Evolutionary conservation across 495 filamentous ascomycete genomes (phyloP), one percentile per base, ranked within the genome.

Genomic region (Lophiotrema nucula): DNA sequence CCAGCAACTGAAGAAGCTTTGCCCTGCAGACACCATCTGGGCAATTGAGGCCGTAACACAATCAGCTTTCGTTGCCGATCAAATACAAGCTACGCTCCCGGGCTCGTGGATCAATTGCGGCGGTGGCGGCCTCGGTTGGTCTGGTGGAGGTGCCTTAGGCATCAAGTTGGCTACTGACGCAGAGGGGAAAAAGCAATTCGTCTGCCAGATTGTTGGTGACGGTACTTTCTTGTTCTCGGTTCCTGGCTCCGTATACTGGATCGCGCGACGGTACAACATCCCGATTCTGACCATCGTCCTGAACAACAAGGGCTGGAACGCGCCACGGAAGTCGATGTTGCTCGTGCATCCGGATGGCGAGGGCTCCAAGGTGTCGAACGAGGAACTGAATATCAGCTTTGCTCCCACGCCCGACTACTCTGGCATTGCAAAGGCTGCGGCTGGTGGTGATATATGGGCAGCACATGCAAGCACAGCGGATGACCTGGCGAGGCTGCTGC

Each of bases 41-140:
- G 85, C 86, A 3, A 78, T 96, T 53, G 92, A 97, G 74, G 85
- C 92, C 1, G 92, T 97, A 18, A 97, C 92, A 5, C 85, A 88
- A 51, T 90, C 89, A 0, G 71, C 68, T 1, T 83, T 88, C 47
- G 88, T 95, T 13, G 84, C 89, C 19, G 90, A 97, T 64, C 86
- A 89, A 61, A 68, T 97, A n/a, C 81, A 83, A 66, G 84, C 86
- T 11, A 88, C 82, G 13, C 59, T 83, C 1, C 92, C 91, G 0
- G 88, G 91, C 4, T 85, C 83, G 6, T 93, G 89, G 86, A 85
- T 96, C 67, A 96, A 95, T 75, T 97, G 92, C 69, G 92, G 92
- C 13, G 92, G 92, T 27, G 92, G 92, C 31, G 92, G 92, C 2
- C 79, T 97, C 0, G 92, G 92, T 18, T 97, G 92, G 92, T 92